phyloP scores from a whole-genome alignment of 768 basidiomycete genomes.

The Mycena venus region DNA sequence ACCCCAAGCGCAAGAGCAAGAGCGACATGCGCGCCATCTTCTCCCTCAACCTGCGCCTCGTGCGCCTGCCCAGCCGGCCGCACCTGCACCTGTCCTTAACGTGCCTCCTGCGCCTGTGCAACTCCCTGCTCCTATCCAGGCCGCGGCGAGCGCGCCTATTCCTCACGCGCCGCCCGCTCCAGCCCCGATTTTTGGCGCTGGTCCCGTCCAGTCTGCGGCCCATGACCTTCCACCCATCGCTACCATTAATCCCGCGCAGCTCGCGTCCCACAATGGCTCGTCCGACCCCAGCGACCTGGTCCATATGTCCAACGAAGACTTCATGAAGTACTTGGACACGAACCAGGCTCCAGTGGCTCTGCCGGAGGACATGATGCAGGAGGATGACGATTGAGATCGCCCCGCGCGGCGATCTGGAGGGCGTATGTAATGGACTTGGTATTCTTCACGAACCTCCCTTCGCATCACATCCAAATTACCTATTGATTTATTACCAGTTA shows the following conservation, averaged over 20 bases:
- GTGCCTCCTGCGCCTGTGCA: neutral
- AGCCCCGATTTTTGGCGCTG: neutral
- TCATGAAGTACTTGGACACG: neutral
- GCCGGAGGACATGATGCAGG: neutral
- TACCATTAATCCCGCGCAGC: neutral
- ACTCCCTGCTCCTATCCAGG: neutral
- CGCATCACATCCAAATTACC: neutral
- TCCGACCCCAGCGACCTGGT: neutral
- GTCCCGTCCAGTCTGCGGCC: neutral
- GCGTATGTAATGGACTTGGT: neutral
- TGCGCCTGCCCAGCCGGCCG: neutral
- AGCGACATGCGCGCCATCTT: neutral
- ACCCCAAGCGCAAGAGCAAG: neutral
- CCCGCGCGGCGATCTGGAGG: neutral
- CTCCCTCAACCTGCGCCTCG: neutral
- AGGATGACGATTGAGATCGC: neutral
- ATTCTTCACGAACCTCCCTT: neutral
- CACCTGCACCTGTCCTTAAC: neutral
- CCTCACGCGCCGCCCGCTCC: neutral
- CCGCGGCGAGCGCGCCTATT: neutral
- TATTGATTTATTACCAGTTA: neutral
- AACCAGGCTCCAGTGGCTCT: neutral
- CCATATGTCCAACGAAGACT: neutral
- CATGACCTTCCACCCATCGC: neutral
- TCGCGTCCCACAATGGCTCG: neutral